These are phyloP conservation scores for Sphaerobolus stellatus DNA, from an alignment of 1,284 basidiomycete genomes.

Conservation along the genomic window DNA sequence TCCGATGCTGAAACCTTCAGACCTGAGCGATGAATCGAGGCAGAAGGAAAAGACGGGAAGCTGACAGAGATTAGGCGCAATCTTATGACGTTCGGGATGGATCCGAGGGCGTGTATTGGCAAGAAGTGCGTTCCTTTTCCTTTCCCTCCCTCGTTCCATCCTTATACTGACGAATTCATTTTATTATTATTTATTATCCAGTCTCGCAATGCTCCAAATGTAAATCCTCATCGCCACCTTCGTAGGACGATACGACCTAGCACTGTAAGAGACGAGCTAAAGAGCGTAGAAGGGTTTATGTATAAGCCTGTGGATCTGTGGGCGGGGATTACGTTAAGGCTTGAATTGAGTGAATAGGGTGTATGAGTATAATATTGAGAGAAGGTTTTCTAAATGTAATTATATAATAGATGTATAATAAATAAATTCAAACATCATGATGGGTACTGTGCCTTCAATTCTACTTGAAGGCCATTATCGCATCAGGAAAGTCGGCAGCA, in stretches of 20 bases:
- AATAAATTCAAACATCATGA: too few relatives aligned
- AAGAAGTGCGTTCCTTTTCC: slow-evolving; percentile 12
- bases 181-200: slow-evolving; percentile 2
- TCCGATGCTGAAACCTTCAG: slow-evolving; percentile 43
- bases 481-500: too few relatives aligned
- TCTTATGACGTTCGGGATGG: slow-evolving; percentile 29
- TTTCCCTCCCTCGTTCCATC: neutral
- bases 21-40: slow-evolving; percentile 48
- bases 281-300: slow-evolving; percentile 16
- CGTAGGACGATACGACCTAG: slow-evolving; percentile 28
- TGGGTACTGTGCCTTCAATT: too few relatives aligned
- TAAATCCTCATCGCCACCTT: slow-evolving; percentile 30
- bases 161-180: neutral
- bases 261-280: slow-evolving; percentile 7
- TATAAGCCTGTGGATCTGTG: slow-evolving; percentile 14
- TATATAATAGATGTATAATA: too few relatives aligned
- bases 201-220: slow-evolving; percentile 28
- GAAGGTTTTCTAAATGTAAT: too few relatives aligned
- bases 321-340: neutral
- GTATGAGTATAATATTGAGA: too few relatives aligned
- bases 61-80: slow-evolving; percentile 21
- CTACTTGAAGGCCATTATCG: too few relatives aligned
- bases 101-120: slow-evolving; percentile 23
- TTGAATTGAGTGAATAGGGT: too few relatives aligned
- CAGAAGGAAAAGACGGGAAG: slow-evolving; percentile 1